Evolutionary conservation across 2,329 filamentous ascomycete species (phyloP).

Genomic region (Colletotrichum gloeosporioides): DNA sequence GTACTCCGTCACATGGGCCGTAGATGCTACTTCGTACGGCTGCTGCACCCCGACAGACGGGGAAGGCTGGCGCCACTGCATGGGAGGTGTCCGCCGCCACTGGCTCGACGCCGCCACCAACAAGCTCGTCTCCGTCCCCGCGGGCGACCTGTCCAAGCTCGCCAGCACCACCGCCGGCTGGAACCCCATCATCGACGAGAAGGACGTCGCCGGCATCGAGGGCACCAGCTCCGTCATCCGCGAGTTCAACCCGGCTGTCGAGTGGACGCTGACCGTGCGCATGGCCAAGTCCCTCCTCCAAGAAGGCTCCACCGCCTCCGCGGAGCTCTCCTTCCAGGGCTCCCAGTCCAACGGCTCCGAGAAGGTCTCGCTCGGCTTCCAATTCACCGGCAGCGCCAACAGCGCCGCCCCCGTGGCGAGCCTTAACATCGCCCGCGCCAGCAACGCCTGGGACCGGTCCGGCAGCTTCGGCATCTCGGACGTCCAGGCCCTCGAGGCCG

Average conservation of each 20-base stretch:
- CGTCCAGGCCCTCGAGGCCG: slow-evolving; percentile 7
- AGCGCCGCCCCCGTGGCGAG: slow-evolving; percentile 10
- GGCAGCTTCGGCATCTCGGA: slow-evolving; percentile 5
- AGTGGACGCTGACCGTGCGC: slow-evolving; percentile 22
- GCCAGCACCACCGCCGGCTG: slow-evolving; percentile 16
- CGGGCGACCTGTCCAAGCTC: slow-evolving; percentile 12
- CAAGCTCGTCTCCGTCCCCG: slow-evolving; percentile 17
- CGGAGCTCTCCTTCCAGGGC: slow-evolving; percentile 32
- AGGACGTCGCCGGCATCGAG: slow-evolving; percentile 6
- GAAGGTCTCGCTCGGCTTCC: slow-evolving; percentile 25
- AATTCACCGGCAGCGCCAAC: slow-evolving; percentile 28
- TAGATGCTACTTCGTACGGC: slow-evolving; percentile 37
- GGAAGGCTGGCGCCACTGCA: slow-evolving; percentile 34
- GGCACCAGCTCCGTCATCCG: slow-evolving; percentile 14
- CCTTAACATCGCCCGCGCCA: slow-evolving; percentile 34
- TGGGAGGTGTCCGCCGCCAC: slow-evolving; percentile 20
- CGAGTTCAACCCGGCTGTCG: slow-evolving; percentile 20
- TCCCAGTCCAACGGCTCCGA: slow-evolving; percentile 23
- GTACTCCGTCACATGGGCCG: slow-evolving; percentile 39
- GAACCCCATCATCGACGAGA: slow-evolving; percentile 21
- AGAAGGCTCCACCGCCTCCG: slow-evolving; percentile 15
- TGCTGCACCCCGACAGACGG: slow-evolving; percentile 31
- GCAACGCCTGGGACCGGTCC: slow-evolving; percentile 17
- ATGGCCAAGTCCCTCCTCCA: slow-evolving; percentile 15
- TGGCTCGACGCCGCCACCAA: slow-evolving; percentile 21